phyloP scores from a whole-genome alignment of 139 green algal genomes.

The Chlorella vulgaris region DNA sequence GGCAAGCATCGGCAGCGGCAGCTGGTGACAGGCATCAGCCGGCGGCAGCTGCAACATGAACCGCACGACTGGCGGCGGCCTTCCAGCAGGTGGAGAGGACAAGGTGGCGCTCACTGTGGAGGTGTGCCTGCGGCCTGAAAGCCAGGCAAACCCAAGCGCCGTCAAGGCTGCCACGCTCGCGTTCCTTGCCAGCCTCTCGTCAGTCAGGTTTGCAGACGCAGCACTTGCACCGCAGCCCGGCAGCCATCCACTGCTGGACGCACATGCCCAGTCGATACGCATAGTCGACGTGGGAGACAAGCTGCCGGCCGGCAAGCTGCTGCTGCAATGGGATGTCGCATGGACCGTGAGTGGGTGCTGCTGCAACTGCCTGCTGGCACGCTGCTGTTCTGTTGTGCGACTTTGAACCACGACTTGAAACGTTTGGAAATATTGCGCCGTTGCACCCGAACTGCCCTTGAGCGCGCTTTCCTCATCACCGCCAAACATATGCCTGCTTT shows the following conservation, averaged over 20 bases:
- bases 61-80: not conserved
- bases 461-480: too few species aligned
- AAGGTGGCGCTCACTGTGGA: constrained; percentile 19
- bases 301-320: not conserved
- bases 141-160: not conserved
- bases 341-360: constrained; percentile 5
- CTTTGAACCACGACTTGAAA: too few species aligned
- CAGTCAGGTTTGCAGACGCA: constrained; percentile 19
- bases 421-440: too few species aligned
- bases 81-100: not conserved
- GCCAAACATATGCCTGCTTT: too few species aligned
- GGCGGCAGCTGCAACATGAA: not conserved
- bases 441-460: too few species aligned
- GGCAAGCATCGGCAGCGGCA: too few species aligned
- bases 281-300: constrained; percentile 19
- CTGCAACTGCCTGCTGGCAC: not conserved
- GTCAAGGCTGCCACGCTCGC: not conserved
- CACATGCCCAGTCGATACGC: constrained; percentile 14
- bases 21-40: not conserved
- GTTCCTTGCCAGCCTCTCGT: constrained; percentile 23
- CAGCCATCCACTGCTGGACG: constrained; percentile 37
- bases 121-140: constrained; percentile 33
- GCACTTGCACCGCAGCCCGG: constrained; percentile 4
- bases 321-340: constrained; percentile 48
- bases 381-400: too few species aligned